phyloP scores from a whole-genome alignment of 805 yeast genomes.

The Starmerella ratchasimensis region DNA sequence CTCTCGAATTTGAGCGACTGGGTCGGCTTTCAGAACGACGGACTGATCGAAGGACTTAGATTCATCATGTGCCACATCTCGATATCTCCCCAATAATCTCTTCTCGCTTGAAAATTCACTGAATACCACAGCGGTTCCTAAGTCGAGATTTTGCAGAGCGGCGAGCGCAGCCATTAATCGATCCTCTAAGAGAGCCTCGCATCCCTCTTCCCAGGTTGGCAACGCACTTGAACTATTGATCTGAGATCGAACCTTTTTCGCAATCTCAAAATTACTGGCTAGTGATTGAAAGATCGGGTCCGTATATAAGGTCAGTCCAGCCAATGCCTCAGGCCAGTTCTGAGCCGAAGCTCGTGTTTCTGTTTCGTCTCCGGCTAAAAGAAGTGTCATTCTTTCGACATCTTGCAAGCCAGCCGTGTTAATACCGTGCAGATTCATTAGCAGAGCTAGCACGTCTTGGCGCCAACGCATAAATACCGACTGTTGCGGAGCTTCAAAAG shows the following conservation, averaged over 20 bases:
- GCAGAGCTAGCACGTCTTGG: conserved; percentile 9
- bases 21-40: too few relatives aligned
- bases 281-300: conserved; percentile 15
- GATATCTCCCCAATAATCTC: conserved; percentile 10
- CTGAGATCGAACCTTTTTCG: neutral
- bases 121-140: conserved; percentile 11
- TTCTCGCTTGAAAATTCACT: conserved; percentile 15
- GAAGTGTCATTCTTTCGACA: conserved; percentile 3
- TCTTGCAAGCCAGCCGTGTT: neutral
- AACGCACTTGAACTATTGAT: conserved; percentile 6
- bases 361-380: conserved; percentile 12
- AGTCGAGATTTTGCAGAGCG: conserved; percentile 12
- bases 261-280: conserved; percentile 5
- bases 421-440: conserved; percentile 2
- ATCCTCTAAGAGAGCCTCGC: conserved; percentile 15
- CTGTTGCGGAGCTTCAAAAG: conserved; percentile 2
- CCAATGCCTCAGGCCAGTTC: conserved; percentile 15
- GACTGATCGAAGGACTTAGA: too few relatives aligned
- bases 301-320: conserved; percentile 10
- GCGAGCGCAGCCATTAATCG: conserved; percentile 12
- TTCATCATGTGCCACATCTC: neutral
- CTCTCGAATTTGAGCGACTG: conserved; percentile 16
- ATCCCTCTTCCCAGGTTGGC: conserved; percentile 19
- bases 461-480: conserved; percentile 16
- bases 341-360: conserved; percentile 1